Evolutionary conservation across 768 basidiomycete genomes (phyloP).

Genomic region (Lactarius quietus): DNA sequence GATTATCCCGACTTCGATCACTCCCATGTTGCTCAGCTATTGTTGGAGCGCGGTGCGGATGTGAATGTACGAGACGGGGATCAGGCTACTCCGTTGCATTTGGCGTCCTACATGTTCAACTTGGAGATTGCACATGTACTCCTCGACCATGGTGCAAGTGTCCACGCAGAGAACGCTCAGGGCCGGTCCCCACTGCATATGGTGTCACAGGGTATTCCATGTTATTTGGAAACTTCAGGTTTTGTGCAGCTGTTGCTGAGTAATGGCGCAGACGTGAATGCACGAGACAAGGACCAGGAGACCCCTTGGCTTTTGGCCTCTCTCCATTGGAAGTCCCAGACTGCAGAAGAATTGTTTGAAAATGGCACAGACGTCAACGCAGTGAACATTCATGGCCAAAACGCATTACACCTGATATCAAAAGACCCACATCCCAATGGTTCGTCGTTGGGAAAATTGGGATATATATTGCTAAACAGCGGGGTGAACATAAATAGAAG

Average conservation of each 20-base stretch:
- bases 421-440: too few relatives aligned
- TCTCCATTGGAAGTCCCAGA: accelerated
- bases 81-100: background rate
- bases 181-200: background rate
- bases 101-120: background rate
- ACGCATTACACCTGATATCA: background rate
- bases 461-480: background rate
- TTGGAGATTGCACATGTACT: background rate
- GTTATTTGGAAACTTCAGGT: background rate
- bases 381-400: background rate
- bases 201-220: background rate
- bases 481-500: background rate
- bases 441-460: too few relatives aligned
- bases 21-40: too few relatives aligned
- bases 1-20: too few relatives aligned
- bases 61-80: background rate
- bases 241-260: background rate
- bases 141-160: background rate
- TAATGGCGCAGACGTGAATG: background rate
- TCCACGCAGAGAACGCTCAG: background rate
- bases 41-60: background rate
- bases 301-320: background rate
- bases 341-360: background rate
- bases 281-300: background rate
- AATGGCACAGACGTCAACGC: background rate